Evolutionary conservation across 768 basidiomycete species (phyloP), one percentile per base, ranked within the genome.

Genomic region (Xerocomellus chrysenteron): DNA sequence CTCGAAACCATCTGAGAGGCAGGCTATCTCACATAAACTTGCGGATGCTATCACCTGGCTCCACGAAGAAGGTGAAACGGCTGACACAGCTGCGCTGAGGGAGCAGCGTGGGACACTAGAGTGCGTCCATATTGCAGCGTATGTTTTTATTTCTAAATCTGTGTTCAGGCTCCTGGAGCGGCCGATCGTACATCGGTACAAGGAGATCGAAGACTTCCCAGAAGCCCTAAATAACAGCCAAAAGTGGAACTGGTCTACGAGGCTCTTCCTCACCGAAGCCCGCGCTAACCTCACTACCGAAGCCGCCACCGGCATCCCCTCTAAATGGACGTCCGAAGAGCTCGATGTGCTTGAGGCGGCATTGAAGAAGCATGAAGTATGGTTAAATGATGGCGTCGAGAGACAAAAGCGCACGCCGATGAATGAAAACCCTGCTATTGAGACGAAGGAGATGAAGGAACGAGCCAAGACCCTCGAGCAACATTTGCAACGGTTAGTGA

Each of bases 301-400:
- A 61, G 73, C 78, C 14, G 78, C 79, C 11, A 79, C 77, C 0
- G 86, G 80, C 5, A 72, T 85, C 8, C 85, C 84, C 0, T 85
- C 88, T 0, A 91, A 90, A 68, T 97, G 89, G 84, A 94, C 94
- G 1, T 69, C 77, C 16, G 89, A 86, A n/a, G 97, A 99, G 70
- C 79, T 98, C 16, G 87, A 88, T 54, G 77, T 68, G 2, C 84
- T 98, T 17, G 88, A 94, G 72, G 83, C 79, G 67, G 79, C 85
- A 54, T 75, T 97, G 55, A 82, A 82, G 65, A 90, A 90, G 49
- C 87, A 92, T 64, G 91, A 92, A 72, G 60, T 74, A 28, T 99
- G 97, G 97, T 75, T 98, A 59, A 78, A 85, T 61, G 86, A 83
- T 54, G 82, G 83, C 73, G 87, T 94, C 14, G 87, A 90, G 76